These are phyloP conservation scores for Dichotomocladium elegans DNA, from an alignment of 371 early-diverging fungal genomes.

Conservation along the genomic window DNA sequence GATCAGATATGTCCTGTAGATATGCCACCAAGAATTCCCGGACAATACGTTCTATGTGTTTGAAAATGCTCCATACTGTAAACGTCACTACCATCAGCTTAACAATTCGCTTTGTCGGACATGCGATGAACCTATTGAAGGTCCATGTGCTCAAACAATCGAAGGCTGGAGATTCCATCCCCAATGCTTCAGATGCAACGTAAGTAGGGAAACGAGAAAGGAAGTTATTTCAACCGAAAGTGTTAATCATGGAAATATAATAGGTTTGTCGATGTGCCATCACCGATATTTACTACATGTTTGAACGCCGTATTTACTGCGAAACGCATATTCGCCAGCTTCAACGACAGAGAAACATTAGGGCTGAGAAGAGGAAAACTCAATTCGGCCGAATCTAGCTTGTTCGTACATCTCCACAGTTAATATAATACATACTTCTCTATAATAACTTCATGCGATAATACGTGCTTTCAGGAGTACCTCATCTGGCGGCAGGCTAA, in stretches of 20 bases:
- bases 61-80: constrained; percentile 79
- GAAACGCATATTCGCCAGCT: constrained; percentile 71
- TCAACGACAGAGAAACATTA: constrained; percentile 57
- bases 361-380: constrained; percentile 71
- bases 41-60: constrained; percentile 86
- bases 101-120: constrained; percentile 77
- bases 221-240: neutral
- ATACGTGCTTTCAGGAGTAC: too few relatives aligned
- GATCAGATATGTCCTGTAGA: constrained; percentile 32
- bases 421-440: too few relatives aligned
- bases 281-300: constrained; percentile 77
- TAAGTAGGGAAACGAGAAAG: too few relatives aligned
- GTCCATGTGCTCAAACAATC: constrained; percentile 77
- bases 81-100: constrained; percentile 76
- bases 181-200: constrained; percentile 39
- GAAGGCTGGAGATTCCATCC: constrained; percentile 61
- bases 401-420: too few relatives aligned
- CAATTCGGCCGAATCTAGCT: constrained; percentile 46
- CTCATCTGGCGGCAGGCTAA: too few relatives aligned
- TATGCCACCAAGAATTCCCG: constrained; percentile 76
- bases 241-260: too few relatives aligned
- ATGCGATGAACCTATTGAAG: constrained; percentile 81
- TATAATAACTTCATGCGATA: too few relatives aligned
- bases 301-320: constrained; percentile 72
- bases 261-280: constrained; percentile 64